Conservation (phyloP, 192 early-diverging fungal species). For the Coemansia sp. region DNA sequence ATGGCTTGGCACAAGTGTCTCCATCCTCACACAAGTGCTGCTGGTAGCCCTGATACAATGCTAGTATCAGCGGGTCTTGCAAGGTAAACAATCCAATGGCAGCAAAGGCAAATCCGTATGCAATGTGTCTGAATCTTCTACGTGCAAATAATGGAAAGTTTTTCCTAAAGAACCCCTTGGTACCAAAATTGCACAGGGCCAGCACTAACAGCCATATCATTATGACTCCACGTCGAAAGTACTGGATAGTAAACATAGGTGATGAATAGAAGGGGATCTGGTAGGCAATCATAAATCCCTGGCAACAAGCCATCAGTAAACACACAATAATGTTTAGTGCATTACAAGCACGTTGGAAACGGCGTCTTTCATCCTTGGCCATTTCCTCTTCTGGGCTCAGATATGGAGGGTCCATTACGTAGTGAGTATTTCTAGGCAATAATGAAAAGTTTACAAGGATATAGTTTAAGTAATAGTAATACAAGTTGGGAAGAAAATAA, state of each 20-base stretch:
- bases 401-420: background rate
- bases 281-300: background rate
- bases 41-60: slow-evolving; percentile 1
- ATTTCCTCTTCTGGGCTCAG: background rate
- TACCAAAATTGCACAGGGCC: background rate
- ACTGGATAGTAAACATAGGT: background rate
- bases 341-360: background rate
- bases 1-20: background rate
- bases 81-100: background rate
- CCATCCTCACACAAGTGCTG: background rate
- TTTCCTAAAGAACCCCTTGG: background rate
- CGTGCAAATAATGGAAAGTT: background rate
- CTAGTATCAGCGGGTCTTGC: background rate
- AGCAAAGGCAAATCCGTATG: slow-evolving; percentile 1
- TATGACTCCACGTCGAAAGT: background rate
- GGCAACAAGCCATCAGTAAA: background rate
- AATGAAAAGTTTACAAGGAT: too few relatives aligned
- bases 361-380: background rate
- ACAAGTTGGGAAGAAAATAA: too few relatives aligned
- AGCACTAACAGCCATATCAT: background rate
- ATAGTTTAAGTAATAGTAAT: too few relatives aligned
- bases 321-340: background rate
- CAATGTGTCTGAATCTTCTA: background rate
- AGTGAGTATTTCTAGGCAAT: too few relatives aligned
- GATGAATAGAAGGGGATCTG: background rate